phyloP scores from a whole-genome alignment of 805 yeast species.

The Candida corydali region DNA sequence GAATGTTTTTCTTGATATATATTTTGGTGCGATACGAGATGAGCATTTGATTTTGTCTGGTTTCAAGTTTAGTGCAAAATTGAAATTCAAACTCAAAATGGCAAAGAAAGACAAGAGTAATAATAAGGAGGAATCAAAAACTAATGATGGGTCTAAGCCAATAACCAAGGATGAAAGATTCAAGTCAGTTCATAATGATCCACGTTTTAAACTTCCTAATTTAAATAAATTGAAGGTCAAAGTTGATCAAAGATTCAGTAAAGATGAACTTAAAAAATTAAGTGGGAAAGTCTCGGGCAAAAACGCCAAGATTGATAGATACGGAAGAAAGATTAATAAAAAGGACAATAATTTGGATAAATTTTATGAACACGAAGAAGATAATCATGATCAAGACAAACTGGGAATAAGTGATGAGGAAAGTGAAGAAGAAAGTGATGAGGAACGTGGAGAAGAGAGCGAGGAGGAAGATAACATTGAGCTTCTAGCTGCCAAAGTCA shows the following conservation, averaged over 20 bases:
- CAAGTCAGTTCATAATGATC: conserved; percentile 75
- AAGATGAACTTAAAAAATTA: conserved; percentile 54
- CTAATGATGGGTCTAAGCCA: conserved; percentile 14
- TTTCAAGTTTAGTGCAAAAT: too few species aligned
- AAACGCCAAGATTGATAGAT: conserved; percentile 71
- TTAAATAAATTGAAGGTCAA: conserved; percentile 67
- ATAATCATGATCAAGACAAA: conserved; percentile 16
- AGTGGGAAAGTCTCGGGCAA: conserved; percentile 45
- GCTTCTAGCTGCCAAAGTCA: conserved; percentile 5
- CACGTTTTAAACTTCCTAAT: conserved; percentile 76
- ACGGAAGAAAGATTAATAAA: conserved; percentile 66
- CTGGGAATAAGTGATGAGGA: conserved; percentile 84
- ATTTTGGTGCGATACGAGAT: too few species aligned
- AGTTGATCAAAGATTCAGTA: conserved; percentile 79
- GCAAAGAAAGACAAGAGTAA: conserved; percentile 3
- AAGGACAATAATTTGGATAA: conserved; percentile 52
- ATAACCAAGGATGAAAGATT: conserved; percentile 71
- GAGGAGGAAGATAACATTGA: conserved; percentile 20
- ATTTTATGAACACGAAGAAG: conserved; percentile 50
- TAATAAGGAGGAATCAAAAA: conserved; percentile 9
- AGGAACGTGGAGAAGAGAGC: conserved; percentile 38
- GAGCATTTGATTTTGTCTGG: not conserved
- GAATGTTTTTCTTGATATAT: too few species aligned
- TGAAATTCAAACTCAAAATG: not conserved
- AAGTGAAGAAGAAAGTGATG: conserved; percentile 48